Evolutionary conservation across 2,329 filamentous ascomycete genomes (phyloP), one percentile per base, ranked within the genome.

Genomic region (Talaromyces sp.): DNA sequence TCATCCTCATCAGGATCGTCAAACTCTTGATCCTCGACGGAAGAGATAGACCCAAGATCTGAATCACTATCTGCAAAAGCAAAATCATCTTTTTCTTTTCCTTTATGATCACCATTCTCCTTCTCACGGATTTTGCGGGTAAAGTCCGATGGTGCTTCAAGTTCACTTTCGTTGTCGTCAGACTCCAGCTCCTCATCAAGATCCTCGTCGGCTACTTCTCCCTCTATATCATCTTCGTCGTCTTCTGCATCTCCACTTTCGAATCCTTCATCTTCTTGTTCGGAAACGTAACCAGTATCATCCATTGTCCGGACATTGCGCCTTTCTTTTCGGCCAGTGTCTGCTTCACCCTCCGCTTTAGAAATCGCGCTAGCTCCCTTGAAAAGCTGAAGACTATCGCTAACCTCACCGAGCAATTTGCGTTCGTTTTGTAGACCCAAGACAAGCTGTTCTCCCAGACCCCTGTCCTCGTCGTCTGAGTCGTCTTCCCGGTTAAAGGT

Each of bases 21-120:
- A 2, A 83, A 69, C 35, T 84, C 82, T 65, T 84, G 82, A 22
- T 86, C 84, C 8, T 87, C 85, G 9, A 80, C 83, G 0, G 82
- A 84, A 9, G 92, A 96, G 68, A 97, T 78, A 3, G 94, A 97
- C 7, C 95, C 95, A 4, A 99, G 84, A 75, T 99, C 96, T 0
- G 95, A 99, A 76, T 99, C 96, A 73, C 92, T 97, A 73, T 99
- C 95, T 14, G 95, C 95, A 80, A 97, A 99, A 1, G 88, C 92
- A 65, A 98, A 72, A 63, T 97, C 92, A 35, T 88, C 91, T 27
- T 88, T 91, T 27, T 87, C 86, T 11, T 82, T 82, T 24, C 74
- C 83, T 43, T 85, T 81, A 4, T 82, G 81, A 19, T 84, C 84
- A n/a, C 83, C 85, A 62, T 85, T 86, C 41, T 82, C 77, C 33